Base-by-base conservation (phyloP, 1,284 basidiomycete genomes). In the Ustilago xerochloae region DNA sequence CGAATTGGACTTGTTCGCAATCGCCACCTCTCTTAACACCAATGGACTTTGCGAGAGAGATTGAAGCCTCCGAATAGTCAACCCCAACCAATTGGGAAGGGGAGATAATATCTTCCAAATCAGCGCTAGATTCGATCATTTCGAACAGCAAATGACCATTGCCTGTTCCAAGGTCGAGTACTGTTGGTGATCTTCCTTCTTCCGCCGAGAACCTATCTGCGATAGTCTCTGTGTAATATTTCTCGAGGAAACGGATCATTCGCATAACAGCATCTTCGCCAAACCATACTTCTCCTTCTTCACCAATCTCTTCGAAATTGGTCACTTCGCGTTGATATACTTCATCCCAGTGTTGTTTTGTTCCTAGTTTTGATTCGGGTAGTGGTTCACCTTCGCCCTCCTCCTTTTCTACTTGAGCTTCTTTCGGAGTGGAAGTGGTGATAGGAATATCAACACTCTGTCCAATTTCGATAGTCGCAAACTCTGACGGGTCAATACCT, bases 251-350 rank as follows among this genome's bases (percentile, higher is more conserved):
- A 2, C 57, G 51, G 28, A 86, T 89, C 92, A 94, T 94, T 73
- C 92, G 92, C 75, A 91, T 89, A 1, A 92, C 89, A 24, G 89
- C 90, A 67, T 93, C 91, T 69, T 89, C 87, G 13, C 93, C 93
- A 78, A 94, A 95, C 93, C 93, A 95, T 26, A 93, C 88, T 85
- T 95, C 93, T 36, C 93, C 93, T 82, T 94, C 92, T 83, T 95
- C 92, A 12, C 92, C 91, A 49, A 90, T 89, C 53, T 93, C 93
- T 36, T 90, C 85, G 73, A 93, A 95, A 79, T 91, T 92, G 45
- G 85, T 84, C 18, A 94, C 85, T 79, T 95, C 93, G 52, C 88
- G 87, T 33, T 38, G 63, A 47, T 70, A 71, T 10, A 54, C 71
- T 18, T 63, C 28, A 38, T 63, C 72, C 74, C 73, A 70, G 56